Percentiles rank a stretch among this genome's conserved stretches.
Conservation (phyloP, 306 rosid genomes). For the Vigna unguiculata region DNA sequence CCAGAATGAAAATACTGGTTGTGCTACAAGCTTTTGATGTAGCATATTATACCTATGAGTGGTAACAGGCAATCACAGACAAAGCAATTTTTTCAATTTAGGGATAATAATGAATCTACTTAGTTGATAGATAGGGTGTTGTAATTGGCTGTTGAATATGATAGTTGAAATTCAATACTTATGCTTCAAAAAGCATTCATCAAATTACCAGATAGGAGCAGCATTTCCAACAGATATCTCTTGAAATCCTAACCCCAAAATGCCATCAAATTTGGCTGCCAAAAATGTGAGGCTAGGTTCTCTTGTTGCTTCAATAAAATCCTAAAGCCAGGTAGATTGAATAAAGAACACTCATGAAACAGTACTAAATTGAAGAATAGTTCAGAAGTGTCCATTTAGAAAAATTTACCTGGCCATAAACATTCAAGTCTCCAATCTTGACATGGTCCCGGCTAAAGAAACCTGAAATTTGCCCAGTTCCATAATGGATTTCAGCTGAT, state of each 20-base stretch:
- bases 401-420: constrained; percentile 45
- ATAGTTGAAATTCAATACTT: no score
- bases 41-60: no score
- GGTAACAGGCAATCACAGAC: no score
- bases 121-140: no score
- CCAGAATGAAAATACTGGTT: no score
- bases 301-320: constrained; percentile 59
- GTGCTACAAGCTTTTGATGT: no score
- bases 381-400: not conserved
- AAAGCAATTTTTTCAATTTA: no score
- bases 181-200: not conserved
- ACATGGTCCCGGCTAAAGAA: constrained; percentile 53
- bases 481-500: constrained; percentile 56
- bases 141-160: no score
- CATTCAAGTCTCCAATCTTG: constrained; percentile 44
- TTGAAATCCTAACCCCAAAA: constrained; percentile 50
- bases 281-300: constrained; percentile 54
- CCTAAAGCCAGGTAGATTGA: constrained; percentile 41
- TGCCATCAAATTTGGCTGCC: constrained; percentile 54
- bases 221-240: constrained; percentile 51
- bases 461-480: constrained; percentile 57
- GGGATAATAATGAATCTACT: no score
- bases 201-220: constrained; percentile 60
- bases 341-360: not conserved
- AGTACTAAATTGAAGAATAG: not conserved